phyloP scores from a whole-genome alignment of 2,329 filamentous ascomycete genomes.

The Aspergillus sergii region DNA sequence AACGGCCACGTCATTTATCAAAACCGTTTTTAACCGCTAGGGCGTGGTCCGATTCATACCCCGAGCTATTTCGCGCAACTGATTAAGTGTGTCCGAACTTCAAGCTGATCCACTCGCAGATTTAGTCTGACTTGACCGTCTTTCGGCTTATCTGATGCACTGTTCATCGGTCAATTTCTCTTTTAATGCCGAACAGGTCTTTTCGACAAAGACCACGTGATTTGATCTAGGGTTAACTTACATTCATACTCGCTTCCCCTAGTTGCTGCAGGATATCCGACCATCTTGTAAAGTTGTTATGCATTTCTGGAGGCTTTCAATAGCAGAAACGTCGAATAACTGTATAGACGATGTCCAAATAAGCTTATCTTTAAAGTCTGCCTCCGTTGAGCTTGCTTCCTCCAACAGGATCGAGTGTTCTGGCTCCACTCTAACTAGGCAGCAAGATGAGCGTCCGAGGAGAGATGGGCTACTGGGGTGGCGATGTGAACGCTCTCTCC shows the following conservation, averaged over 20 bases:
- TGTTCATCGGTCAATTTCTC: conserved; percentile 6
- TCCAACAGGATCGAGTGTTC: conserved; percentile 10
- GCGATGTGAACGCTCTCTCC: conserved; percentile 9
- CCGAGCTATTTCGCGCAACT: not conserved
- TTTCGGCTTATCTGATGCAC: not conserved
- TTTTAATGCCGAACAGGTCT: not conserved
- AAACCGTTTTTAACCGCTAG: conserved; percentile 4
- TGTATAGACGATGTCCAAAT: conserved; percentile 12
- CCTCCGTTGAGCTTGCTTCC: not conserved
- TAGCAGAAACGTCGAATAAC: not conserved
- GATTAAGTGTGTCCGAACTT: not conserved
- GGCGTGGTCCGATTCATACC: conserved; percentile 4
- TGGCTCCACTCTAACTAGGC: conserved; percentile 21
- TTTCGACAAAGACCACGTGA: conserved; percentile 8
- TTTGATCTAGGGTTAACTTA: not conserved
- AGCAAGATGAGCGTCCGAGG: conserved; percentile 9
- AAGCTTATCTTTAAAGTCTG: conserved; percentile 23
- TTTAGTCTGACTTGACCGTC: conserved; percentile 5
- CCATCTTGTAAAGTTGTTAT: not conserved
- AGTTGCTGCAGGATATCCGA: not conserved
- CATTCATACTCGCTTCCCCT: not conserved
- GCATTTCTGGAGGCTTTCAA: not conserved
- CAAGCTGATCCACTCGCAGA: not conserved
- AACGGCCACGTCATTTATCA: conserved; percentile 8
- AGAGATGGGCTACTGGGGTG: conserved; percentile 5